Conservation (phyloP, 805 yeast genomes). For the Candida gorgasii region DNA sequence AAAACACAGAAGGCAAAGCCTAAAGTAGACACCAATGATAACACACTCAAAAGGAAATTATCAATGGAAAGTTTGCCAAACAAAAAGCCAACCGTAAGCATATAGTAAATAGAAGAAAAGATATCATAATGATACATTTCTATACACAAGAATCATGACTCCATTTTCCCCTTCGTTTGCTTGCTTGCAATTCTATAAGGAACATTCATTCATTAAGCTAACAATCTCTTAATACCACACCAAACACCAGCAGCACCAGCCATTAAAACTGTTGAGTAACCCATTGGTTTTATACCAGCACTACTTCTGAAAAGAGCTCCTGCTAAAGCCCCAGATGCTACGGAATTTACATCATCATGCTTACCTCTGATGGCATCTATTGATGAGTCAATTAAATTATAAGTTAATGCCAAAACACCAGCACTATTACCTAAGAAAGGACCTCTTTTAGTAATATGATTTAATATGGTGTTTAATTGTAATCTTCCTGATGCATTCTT, state of each 20-base stretch:
- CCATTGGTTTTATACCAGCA: conserved; percentile 85
- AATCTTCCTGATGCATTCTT: conserved; percentile 75
- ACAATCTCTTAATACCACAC: conserved; percentile 72
- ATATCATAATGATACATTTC: conserved; percentile 9
- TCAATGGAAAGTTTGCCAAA: neutral
- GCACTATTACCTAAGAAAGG: conserved; percentile 95
- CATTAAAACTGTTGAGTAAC: conserved; percentile 77
- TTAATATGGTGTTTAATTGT: conserved; percentile 84
- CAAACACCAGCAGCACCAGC: conserved; percentile 91
- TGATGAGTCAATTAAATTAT: conserved; percentile 79
- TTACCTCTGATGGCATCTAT: conserved; percentile 82
- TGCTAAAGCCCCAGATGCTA: conserved; percentile 86
- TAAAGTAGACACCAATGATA: neutral
- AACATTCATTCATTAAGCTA: conserved; percentile 15
- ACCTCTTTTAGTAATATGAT: conserved; percentile 92
- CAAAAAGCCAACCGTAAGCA: conserved; percentile 1
- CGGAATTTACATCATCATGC: conserved; percentile 83
- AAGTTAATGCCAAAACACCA: conserved; percentile 88
- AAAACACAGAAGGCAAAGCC: neutral
- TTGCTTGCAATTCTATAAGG: neutral
- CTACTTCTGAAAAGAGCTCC: conserved; percentile 91
- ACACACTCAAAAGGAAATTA: conserved; percentile 7
- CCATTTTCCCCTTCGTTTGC: neutral
- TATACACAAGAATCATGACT: conserved; percentile 18
- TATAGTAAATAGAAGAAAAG: conserved; percentile 1